A percentile compares a stretch with the other conserved stretches of the same genome.
These are phyloP conservation scores for Sarcocystis neurona DNA, from an alignment of 169 alveolate species.

Conservation along the genomic window DNA sequence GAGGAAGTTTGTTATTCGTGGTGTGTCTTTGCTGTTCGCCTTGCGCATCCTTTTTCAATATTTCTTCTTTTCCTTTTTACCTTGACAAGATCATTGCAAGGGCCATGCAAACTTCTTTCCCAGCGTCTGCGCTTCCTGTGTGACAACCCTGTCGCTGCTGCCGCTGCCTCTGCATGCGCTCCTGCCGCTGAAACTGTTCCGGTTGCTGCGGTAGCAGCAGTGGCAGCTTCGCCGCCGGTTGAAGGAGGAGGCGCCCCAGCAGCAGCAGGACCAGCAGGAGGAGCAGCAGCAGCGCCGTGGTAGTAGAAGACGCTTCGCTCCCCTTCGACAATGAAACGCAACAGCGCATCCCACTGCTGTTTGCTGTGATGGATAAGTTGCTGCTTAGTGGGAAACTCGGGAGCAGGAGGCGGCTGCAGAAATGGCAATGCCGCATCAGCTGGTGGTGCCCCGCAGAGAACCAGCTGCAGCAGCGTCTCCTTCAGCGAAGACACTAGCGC, in stretches of 20 bases:
- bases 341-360: slow-evolving; percentile 60
- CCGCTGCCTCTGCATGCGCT: neutral
- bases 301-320: neutral
- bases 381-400: slow-evolving; percentile 55
- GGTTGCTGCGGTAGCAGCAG: too few species aligned
- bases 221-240: neutral
- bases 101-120: neutral
- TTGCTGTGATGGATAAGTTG: slow-evolving; percentile 63
- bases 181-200: too few species aligned
- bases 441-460: slow-evolving; percentile 49
- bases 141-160: neutral
- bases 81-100: slow-evolving; percentile 20
- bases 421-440: slow-evolving; percentile 31
- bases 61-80: neutral
- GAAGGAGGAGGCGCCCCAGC: neutral
- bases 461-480: slow-evolving; percentile 64
- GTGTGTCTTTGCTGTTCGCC: neutral
- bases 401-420: slow-evolving; percentile 61
- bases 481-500: slow-evolving; percentile 61
- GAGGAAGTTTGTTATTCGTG: neutral
- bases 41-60: neutral
- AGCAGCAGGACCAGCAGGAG: neutral
- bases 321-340: slow-evolving; percentile 46
- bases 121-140: neutral
- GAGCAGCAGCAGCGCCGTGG: neutral